Evolutionary conservation across 192 early-diverging fungal species (phyloP).

Genomic region (Diversispora epigaea): DNA sequence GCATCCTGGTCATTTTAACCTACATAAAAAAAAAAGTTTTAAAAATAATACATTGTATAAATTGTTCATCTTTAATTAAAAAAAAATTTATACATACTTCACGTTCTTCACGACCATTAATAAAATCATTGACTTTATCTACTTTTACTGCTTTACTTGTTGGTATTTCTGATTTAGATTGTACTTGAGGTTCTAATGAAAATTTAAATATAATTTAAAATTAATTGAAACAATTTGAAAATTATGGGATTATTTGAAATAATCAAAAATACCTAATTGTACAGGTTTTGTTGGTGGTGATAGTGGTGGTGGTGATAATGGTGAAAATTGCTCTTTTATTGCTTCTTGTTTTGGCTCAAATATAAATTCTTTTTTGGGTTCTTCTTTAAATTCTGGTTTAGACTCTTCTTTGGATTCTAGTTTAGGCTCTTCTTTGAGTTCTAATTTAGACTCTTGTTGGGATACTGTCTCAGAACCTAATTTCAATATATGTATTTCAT

Average conservation of each 20-base stretch:
- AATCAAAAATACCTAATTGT: no score
- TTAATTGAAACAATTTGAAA: no score
- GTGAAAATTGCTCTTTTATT: background rate
- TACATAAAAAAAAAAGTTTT: background rate
- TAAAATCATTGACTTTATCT: background rate
- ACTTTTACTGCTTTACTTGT: background rate
- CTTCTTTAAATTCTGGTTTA: background rate
- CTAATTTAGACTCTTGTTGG: slow-evolving; percentile 38
- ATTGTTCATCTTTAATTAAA: slow-evolving; percentile 7
- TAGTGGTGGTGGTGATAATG: background rate
- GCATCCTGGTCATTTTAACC: slow-evolving; percentile 99
- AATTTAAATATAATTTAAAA: no score
- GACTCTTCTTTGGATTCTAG: background rate
- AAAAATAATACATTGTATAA: background rate
- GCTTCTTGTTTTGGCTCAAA: background rate
- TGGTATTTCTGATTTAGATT: background rate
- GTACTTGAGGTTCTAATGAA: background rate
- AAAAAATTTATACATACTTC: slow-evolving; percentile 21
- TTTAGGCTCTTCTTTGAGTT: background rate
- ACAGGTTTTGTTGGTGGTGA: background rate
- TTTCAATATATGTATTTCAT: background rate
- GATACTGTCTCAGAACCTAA: slow-evolving; percentile 40
- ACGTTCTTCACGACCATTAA: slow-evolving; percentile 38
- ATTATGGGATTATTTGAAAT: no score
- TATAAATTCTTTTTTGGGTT: no score